Percentiles rank a stretch among this genome's conserved stretches.
Conservation (phyloP, 192 early-diverging fungal species). For the Podila horticola region DNA sequence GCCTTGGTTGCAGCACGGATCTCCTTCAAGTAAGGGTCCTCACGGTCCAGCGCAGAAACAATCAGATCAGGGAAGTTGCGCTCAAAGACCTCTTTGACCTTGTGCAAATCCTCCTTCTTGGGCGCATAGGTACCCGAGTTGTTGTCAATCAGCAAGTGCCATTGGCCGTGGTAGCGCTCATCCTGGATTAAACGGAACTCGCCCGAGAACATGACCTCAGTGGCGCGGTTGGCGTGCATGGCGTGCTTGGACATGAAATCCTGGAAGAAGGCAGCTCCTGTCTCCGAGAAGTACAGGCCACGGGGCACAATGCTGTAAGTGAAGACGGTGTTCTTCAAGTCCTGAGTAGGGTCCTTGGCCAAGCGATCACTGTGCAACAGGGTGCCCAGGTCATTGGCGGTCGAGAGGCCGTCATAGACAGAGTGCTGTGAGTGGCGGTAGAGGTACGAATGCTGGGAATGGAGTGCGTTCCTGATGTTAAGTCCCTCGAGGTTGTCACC, state of each 20-base stretch:
- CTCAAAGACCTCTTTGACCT: conserved; percentile 14
- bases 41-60: conserved; percentile 13
- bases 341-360: background rate
- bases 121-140: conserved; percentile 24
- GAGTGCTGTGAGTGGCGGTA: conserved; percentile 17
- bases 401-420: conserved; percentile 2
- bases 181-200: conserved; percentile 16
- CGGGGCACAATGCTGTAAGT: conserved; percentile 14
- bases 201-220: conserved; percentile 17
- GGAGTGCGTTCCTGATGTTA: conserved; percentile 20
- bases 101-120: conserved; percentile 15
- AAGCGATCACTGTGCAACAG: conserved; percentile 10
- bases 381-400: background rate
- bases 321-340: conserved; percentile 16
- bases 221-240: conserved; percentile 20
- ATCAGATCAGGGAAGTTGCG: conserved; percentile 17
- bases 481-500: conserved; percentile 14
- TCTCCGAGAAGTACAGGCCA: conserved; percentile 23
- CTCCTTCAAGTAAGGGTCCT: conserved; percentile 18
- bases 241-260: conserved; percentile 34
- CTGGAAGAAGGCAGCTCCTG: conserved; percentile 21
- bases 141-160: conserved; percentile 24
- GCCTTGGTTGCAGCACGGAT: conserved; percentile 2
- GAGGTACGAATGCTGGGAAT: conserved; percentile 20
- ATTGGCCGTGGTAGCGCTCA: conserved; percentile 1